These are phyloP conservation scores for Euphrasia arctica DNA, from an alignment of 305 asterid species.

Conservation along the genomic window DNA sequence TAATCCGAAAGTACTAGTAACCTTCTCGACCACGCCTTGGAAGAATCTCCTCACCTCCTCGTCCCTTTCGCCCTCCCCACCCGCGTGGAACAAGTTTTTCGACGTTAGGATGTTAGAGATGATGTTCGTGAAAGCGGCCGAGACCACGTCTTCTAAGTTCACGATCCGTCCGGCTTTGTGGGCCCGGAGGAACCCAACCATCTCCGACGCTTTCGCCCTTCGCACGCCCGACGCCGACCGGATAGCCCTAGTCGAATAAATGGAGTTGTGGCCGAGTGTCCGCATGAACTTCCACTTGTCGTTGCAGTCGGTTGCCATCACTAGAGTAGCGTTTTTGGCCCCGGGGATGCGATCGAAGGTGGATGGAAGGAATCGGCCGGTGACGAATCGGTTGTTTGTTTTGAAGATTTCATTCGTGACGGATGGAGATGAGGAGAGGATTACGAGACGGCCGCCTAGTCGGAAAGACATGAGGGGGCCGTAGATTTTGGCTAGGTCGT, in stretches of 20 bases:
- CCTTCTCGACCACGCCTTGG: background rate
- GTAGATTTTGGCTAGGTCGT: constrained; percentile 13
- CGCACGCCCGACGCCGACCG: background rate
- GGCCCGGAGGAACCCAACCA: background rate
- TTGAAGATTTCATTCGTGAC: background rate
- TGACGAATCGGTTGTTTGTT: constrained; percentile 6
- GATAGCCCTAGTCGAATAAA: background rate
- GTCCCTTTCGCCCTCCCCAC: background rate
- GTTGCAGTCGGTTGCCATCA: constrained; percentile 8
- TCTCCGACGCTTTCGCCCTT: background rate
- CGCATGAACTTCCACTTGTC: background rate
- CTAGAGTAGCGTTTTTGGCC: background rate
- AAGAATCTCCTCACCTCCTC: background rate
- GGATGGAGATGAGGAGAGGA: constrained; percentile 15
- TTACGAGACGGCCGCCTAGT: constrained; percentile 8
- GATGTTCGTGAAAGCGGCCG: background rate
- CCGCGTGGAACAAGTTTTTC: background rate
- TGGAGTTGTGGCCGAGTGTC: background rate
- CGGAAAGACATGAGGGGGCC: constrained; percentile 17
- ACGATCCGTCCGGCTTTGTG: constrained; percentile 4
- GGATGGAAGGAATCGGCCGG: constrained; percentile 15
- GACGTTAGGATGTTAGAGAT: background rate
- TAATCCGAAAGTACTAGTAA: background rate
- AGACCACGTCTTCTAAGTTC: background rate
- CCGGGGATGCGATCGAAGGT: background rate